Evolutionary conservation across 441 rosid species (phyloP), one percentile per base, ranked within the genome.

Genomic region (Adansonia grandidieri): DNA sequence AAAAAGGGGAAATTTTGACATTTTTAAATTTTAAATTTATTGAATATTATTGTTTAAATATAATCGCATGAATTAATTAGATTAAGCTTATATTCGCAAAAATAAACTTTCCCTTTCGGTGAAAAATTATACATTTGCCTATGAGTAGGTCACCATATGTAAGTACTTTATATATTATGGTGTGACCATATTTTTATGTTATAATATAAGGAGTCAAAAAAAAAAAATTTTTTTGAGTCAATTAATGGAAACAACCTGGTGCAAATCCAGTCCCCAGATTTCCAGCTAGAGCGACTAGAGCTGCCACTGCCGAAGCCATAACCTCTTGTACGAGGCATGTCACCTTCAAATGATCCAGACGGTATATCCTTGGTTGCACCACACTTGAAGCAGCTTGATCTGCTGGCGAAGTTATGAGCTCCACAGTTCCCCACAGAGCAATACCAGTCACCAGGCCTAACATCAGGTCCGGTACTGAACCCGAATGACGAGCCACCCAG

Each of bases 181-280:
- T 3, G 1, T 24, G 9, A 51, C 24, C 44, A 50, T 24, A 32
- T 19, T 60, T 60, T 56, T 60, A 60, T 20, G 64, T 60, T 32
- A 9, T 60, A 7, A 3, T 20, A 9, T 22, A 58, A 19, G 63
- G 28, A 7, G 1, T 4, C 32, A 20, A 22, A 61, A 11, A 10
- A 4, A 10, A 22, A 9, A 60, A 28, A 0, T n/a, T 13, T 6
- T 71, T 0, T 19, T 40, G 6, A 40, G 19, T 54, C n/a, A n/a
- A 40, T 54, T 7, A 56, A 42, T 42, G 37, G 14, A 66, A 77
- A 1, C 1, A 68, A 95, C 98, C 96, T 92, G 76, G 92, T 75
- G 89, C 98, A 95, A 81, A 95, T 88, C 98, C 98, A 95, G 81
- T 93, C 98, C 0, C 98, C 98, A 24, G 97, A 89, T 83, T 95